Evolutionary conservation across 2,329 filamentous ascomycete species (phyloP).

Genomic region (Pyrenophora tritici-repentis): DNA sequence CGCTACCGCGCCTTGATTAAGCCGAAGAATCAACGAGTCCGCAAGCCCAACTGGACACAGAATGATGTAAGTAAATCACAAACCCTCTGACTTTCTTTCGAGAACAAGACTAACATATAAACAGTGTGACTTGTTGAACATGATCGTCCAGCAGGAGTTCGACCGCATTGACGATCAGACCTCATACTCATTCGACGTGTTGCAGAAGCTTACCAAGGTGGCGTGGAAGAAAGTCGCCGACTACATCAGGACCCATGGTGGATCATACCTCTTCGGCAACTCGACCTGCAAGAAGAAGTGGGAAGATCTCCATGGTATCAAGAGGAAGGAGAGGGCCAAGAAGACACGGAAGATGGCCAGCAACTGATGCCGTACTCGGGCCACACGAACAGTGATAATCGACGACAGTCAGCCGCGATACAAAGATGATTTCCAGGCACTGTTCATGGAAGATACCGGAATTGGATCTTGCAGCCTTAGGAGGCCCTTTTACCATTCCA

Average conservation of each 20-base stretch:
- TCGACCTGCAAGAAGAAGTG: constrained; percentile 68
- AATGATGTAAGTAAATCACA: constrained; percentile 63
- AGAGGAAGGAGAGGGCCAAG: no score
- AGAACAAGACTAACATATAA: constrained; percentile 10
- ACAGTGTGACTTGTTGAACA: constrained; percentile 33
- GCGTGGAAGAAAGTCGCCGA: constrained; percentile 65
- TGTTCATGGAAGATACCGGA: no score
- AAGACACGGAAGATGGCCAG: no score
- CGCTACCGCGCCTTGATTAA: constrained; percentile 70
- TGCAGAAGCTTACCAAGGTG: constrained; percentile 49
- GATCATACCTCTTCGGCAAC: constrained; percentile 64
- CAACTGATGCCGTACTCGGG: no score
- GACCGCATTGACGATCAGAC: constrained; percentile 21
- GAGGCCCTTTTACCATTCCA: no score
- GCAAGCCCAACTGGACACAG: constrained; percentile 67
- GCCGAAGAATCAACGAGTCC: constrained; percentile 63
- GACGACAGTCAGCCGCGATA: no score
- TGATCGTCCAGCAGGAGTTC: constrained; percentile 29
- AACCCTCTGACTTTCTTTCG: neutral
- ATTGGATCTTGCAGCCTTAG: no score
- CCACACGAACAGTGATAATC: no score
- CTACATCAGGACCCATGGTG: constrained; percentile 58
- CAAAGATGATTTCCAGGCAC: no score
- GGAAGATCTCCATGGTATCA: constrained; percentile 46
- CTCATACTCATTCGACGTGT: constrained; percentile 9